Evolutionary conservation across 202 grass and related monocot genomes (phyloP).

Genomic region (Schoenoplectus triqueter): DNA sequence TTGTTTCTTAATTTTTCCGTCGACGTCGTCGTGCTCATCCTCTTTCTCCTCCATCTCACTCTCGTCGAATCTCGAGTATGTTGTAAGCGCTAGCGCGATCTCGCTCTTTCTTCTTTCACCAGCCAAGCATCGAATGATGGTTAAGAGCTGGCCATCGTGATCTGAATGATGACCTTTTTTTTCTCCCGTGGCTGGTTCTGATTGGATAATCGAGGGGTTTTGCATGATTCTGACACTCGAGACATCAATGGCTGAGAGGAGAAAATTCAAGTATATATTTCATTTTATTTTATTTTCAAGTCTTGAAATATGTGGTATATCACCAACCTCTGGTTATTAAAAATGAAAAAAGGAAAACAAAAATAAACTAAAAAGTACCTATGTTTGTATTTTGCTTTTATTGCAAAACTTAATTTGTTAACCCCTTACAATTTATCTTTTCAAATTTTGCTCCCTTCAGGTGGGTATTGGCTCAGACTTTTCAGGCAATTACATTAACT

Average conservation of each 20-base stretch:
- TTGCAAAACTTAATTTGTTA: not conserved
- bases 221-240: slow-evolving; percentile 87
- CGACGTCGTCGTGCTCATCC: too few relatives aligned
- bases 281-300: not conserved
- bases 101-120: too few relatives aligned
- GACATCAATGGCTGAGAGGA: slow-evolving; percentile 78
- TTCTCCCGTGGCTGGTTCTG: too few relatives aligned
- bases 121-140: too few relatives aligned
- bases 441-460: slow-evolving; percentile 8
- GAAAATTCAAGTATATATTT: slow-evolving; percentile 49
- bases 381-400: not conserved
- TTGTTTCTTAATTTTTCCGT: too few relatives aligned
- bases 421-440: not conserved
- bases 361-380: not conserved
- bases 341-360: not conserved
- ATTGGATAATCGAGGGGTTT: slow-evolving; percentile 61
- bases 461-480: slow-evolving; percentile 74
- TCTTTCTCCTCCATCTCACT: too few relatives aligned
- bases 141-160: too few relatives aligned
- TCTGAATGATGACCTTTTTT: too few relatives aligned
- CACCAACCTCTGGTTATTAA: not conserved
- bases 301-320: not conserved
- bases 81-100: too few relatives aligned
- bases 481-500: slow-evolving; percentile 58
- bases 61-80: too few relatives aligned